Evolutionary conservation across 441 rosid species (phyloP), one percentile per base, ranked within the genome.

Genomic region (Adansonia rubrostipa): DNA sequence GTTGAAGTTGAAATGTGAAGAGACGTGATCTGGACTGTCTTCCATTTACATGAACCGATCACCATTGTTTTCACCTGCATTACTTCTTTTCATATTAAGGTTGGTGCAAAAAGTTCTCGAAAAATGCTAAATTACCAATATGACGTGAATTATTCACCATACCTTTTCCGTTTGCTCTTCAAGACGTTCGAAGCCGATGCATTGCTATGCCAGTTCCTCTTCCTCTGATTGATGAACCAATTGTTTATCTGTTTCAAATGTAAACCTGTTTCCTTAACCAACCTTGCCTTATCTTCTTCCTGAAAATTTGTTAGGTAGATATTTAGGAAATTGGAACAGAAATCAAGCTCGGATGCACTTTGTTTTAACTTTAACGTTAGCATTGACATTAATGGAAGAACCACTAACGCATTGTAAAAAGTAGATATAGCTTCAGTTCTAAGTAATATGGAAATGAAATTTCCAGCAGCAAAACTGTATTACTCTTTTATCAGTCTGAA

Each of bases 211-310:
- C 99, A 96, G 80, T 96, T 96, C 84, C 99, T 88, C 87, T 94
- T 94, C 83, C 98, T 88, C 79, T 96, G 98, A 80, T 96, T 96
- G 82, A 96, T 96, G 84, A 96, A 96, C 99, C 99, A 96, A 76
- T 96, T 96, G 82, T 96, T 94, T 83, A 94, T 96, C 86, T 96
- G 98, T 82, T 96, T 96, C 61, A 96, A 85, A 71, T 96, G 99
- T 85, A 96, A 84, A 33, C 99, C 99, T 2, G 99, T 96, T 83
- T 96, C 98, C 73, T 94, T 96, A 67, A 96, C 98, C 86, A 96
- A 73, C 81, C 90, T 91, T 22, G 93, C 92, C 89, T 96, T 96
- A 75, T 94, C 99, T 86, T 96, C 99, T 89, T 96, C 99, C 99
- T 96, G 87, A 76, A 77, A 80, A 77, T 44, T 28, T 78, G 64